A percentile compares a stretch with the other conserved stretches of the same genome.
Evolutionary conservation across 2,329 filamentous ascomycete genomes (phyloP).

Genomic region (Penicillium psychrosexuale): DNA sequence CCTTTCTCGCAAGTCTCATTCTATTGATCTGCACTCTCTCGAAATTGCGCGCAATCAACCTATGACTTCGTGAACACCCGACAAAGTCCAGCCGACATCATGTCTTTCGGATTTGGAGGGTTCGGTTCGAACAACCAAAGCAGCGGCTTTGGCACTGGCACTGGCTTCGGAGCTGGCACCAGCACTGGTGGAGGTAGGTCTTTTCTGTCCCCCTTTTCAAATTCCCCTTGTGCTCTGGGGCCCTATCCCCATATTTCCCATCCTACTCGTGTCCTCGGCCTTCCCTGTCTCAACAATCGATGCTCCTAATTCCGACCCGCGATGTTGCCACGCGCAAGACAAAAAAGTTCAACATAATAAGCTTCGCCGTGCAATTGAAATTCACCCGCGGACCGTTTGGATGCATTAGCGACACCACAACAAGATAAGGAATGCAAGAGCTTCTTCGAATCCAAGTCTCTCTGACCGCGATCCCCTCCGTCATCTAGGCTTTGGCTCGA

Average conservation of each 20-base stretch:
- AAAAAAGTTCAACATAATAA: conserved; percentile 10
- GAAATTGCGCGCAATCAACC: conserved; percentile 18
- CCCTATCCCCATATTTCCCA: conserved; percentile 6
- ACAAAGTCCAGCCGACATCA: conserved; percentile 28
- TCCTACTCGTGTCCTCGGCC: conserved; percentile 10
- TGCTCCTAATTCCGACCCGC: conserved; percentile 33
- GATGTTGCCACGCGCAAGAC: conserved; percentile 23
- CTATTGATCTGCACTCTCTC: conserved; percentile 1
- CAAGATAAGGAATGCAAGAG: conserved; percentile 31
- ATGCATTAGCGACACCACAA: conserved; percentile 28
- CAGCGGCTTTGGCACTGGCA: conserved; percentile 40
- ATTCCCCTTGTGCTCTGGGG: conserved; percentile 4
- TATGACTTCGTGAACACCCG: conserved; percentile 31
- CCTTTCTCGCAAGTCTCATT: neutral
- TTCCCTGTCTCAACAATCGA: conserved; percentile 19
- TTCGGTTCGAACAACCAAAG: conserved; percentile 58
- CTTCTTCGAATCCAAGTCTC: conserved; percentile 32
- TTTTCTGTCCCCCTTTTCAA: conserved; percentile 7
- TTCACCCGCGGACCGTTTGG: conserved; percentile 22
- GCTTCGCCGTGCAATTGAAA: conserved; percentile 14
- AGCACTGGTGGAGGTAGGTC: conserved; percentile 39
- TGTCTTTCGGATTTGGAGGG: conserved; percentile 51
- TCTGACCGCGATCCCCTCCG: conserved; percentile 39
- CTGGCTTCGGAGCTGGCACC: conserved; percentile 33
- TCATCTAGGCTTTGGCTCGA: conserved; percentile 43